These are phyloP conservation scores for Pseudotsuga menziesii DNA, from an alignment of 75 land plant genomes.

Conservation along the genomic window DNA sequence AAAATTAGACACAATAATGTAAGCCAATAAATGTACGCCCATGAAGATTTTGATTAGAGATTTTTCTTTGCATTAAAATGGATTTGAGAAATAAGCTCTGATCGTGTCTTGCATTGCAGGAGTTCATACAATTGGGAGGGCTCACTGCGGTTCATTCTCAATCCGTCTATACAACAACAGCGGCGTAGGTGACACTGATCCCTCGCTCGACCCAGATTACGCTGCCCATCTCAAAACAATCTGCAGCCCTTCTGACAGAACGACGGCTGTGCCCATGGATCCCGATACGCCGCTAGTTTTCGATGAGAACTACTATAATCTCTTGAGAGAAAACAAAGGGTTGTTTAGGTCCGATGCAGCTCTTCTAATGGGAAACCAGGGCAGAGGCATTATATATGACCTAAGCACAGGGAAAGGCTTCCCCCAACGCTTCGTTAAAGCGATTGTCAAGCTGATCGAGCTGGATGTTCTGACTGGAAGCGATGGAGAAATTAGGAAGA, in stretches of 20 bases:
- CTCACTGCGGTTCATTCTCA: constrained; percentile 42
- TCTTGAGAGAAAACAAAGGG: constrained; percentile 44
- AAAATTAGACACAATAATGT: too few species aligned
- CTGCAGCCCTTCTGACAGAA: constrained; percentile 17
- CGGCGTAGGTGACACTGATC: constrained; percentile 29
- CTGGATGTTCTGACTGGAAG: constrained; percentile 9
- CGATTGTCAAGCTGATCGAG: constrained; percentile 2
- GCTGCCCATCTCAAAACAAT: constrained; percentile 10
- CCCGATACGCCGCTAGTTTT: constrained; percentile 45
- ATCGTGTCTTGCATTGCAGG: constrained; percentile 10
- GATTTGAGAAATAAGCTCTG: too few species aligned
- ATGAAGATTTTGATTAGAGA: too few species aligned
- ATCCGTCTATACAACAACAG: constrained; percentile 57
- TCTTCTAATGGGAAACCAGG: constrained; percentile 30
- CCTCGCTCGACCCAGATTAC: constrained; percentile 27
- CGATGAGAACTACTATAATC: constrained; percentile 52
- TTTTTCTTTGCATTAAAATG: too few species aligned
- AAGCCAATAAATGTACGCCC: too few species aligned
- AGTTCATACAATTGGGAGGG: constrained; percentile 54
- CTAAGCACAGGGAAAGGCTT: constrained; percentile 3
- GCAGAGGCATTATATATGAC: constrained; percentile 26
- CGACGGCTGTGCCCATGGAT: constrained; percentile 32
- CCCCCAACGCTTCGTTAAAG: background rate
- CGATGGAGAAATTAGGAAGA: constrained; percentile 9
- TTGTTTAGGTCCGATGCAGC: constrained; percentile 51